A percentile compares a stretch with the other conserved stretches of the same genome.
phyloP scores from a whole-genome alignment of 345 rosid species.

The Corchorus olitorius region DNA sequence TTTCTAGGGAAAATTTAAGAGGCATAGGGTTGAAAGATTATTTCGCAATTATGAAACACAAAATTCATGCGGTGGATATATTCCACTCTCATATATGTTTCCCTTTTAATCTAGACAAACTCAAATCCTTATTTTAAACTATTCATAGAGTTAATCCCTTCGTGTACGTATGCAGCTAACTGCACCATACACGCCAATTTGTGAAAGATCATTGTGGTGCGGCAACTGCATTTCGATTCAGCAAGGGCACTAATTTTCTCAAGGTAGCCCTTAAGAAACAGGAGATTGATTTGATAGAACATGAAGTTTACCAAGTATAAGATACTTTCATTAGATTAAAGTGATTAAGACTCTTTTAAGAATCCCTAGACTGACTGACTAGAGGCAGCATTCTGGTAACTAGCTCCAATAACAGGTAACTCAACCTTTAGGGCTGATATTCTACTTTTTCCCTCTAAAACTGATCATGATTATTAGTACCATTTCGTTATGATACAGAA shows the following conservation, averaged over 20 bases:
- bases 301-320: background rate
- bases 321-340: background rate
- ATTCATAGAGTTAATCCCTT: background rate
- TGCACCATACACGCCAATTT: background rate
- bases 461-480: background rate
- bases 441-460: background rate
- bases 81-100: background rate
- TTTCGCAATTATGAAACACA: background rate
- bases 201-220: background rate
- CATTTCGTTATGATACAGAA: background rate
- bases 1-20: background rate
- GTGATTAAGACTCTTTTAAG: background rate
- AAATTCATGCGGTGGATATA: background rate
- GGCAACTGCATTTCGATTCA: background rate
- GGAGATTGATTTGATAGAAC: slow-evolving; percentile 4
- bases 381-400: background rate
- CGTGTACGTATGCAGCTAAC: background rate
- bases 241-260: background rate
- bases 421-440: background rate
- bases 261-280: background rate
- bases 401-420: background rate
- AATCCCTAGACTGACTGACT: background rate
- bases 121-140: background rate
- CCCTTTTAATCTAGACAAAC: background rate
- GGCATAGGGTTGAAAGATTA: background rate